A percentile compares a stretch with the other conserved stretches of the same genome.
phyloP scores from a whole-genome alignment of 2,329 filamentous ascomycete species.

The Rhynchosporium secalis region DNA sequence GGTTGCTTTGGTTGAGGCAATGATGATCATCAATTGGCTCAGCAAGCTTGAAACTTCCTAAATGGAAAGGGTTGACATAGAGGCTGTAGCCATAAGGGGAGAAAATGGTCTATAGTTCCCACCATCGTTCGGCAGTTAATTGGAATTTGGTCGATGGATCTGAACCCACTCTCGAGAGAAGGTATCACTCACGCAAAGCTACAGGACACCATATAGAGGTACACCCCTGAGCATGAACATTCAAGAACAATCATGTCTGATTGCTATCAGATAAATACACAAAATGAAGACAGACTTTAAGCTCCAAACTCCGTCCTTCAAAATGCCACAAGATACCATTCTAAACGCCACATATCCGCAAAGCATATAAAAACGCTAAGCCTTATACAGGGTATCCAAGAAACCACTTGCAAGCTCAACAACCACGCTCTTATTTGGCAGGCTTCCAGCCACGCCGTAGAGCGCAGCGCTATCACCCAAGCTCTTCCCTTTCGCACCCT shows the following conservation, averaged over 20 bases:
- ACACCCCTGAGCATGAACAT: background rate
- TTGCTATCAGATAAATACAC: background rate
- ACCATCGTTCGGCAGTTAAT: no score
- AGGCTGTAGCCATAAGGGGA: background rate
- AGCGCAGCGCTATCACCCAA: conserved; percentile 81
- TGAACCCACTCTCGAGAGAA: background rate
- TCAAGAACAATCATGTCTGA: background rate
- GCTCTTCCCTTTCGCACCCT: conserved; percentile 63
- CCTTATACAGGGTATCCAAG: conserved; percentile 89
- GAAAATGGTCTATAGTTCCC: background rate
- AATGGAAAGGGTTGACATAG: background rate
- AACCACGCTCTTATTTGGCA: conserved; percentile 95
- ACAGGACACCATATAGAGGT: background rate
- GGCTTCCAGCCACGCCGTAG: conserved; percentile 90
- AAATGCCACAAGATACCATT: conserved; percentile 16
- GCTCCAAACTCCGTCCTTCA: conserved; percentile 16
- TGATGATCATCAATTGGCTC: conserved; percentile 42
- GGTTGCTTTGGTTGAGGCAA: conserved; percentile 45
- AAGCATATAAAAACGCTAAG: conserved; percentile 46
- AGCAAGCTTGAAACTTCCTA: conserved; percentile 38
- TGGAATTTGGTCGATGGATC: no score
- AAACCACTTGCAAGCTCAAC: conserved; percentile 88
- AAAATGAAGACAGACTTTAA: conserved; percentile 4
- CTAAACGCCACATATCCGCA: conserved; percentile 15
- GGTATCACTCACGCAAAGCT: background rate